phyloP scores from a whole-genome alignment of 2,329 filamentous ascomycete species.

The Epichloe gansuensis region DNA sequence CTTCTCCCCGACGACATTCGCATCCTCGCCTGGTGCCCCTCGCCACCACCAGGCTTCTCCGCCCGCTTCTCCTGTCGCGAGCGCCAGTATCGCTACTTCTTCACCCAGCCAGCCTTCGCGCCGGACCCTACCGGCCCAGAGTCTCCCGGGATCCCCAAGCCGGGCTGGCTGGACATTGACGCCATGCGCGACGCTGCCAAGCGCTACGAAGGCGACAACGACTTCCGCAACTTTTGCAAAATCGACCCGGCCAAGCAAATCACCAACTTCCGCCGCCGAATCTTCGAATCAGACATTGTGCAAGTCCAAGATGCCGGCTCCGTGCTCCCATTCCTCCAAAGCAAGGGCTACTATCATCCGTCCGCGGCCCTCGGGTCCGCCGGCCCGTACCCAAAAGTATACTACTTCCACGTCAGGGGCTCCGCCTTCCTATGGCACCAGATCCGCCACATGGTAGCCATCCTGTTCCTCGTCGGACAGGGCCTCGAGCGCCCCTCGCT shows the following conservation, averaged over 20 bases:
- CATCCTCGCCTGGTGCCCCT: conserved; percentile 83
- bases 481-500: conserved; percentile 66
- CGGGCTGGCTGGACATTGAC: conserved; percentile 76
- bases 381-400: conserved; percentile 48
- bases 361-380: not conserved
- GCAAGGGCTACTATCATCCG: conserved; percentile 18
- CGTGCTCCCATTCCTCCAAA: conserved; percentile 42
- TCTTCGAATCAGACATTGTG: conserved; percentile 70
- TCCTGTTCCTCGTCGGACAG: conserved; percentile 89
- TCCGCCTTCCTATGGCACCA: conserved; percentile 97
- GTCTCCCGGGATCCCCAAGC: conserved; percentile 23
- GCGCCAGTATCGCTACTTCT: conserved; percentile 90
- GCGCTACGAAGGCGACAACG: conserved; percentile 69
- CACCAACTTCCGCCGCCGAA: conserved; percentile 63
- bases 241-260: conserved; percentile 84
- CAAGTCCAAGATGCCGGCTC: conserved; percentile 44
- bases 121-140: conserved; percentile 34
- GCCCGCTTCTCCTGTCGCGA: conserved; percentile 89
- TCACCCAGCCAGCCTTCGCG: conserved; percentile 80
- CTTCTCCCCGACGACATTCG: conserved; percentile 83
- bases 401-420: conserved; percentile 78
- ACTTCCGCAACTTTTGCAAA: conserved; percentile 97
- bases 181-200: conserved; percentile 76
- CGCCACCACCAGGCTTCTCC: conserved; percentile 66
- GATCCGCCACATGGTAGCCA: conserved; percentile 82